Evolutionary conservation across 345 rosid species (phyloP).

Genomic region (Psidium guajava): DNA sequence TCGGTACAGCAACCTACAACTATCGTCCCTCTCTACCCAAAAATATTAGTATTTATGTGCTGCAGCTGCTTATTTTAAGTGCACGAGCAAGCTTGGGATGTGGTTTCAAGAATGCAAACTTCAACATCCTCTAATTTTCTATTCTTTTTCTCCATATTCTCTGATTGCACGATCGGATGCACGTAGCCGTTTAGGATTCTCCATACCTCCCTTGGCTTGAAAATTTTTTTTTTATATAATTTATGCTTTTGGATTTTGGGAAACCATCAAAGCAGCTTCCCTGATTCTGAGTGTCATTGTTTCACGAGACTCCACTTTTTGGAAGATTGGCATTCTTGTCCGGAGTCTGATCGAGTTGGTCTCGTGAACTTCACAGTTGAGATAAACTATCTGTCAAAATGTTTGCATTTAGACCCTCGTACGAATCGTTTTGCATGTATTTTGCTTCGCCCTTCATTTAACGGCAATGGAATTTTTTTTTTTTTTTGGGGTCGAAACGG

Average conservation of each 20-base stretch:
- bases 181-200: not conserved
- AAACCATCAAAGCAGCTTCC: not conserved
- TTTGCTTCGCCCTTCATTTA: not conserved
- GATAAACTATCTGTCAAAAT: not conserved
- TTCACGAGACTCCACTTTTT: slow-evolving; percentile 14
- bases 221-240: not conserved
- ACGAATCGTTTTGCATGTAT: not conserved
- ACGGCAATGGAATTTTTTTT: not conserved
- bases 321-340: slow-evolving; percentile 12
- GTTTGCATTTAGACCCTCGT: not conserved
- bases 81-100: not conserved
- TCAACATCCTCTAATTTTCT: not conserved
- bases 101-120: not conserved
- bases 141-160: not conserved
- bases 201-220: not conserved
- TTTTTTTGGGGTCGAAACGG: too few relatives aligned
- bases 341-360: not conserved
- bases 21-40: not conserved
- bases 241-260: not conserved
- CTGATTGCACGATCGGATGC: not conserved
- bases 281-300: slow-evolving; percentile 7
- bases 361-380: slow-evolving; percentile 13
- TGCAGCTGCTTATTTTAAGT: not conserved
- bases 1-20: not conserved
- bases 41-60: not conserved